Percentiles rank a stretch among this genome's conserved stretches.
Conservation (phyloP, 1,284 basidiomycete genomes). For the Trametes hirsuta region DNA sequence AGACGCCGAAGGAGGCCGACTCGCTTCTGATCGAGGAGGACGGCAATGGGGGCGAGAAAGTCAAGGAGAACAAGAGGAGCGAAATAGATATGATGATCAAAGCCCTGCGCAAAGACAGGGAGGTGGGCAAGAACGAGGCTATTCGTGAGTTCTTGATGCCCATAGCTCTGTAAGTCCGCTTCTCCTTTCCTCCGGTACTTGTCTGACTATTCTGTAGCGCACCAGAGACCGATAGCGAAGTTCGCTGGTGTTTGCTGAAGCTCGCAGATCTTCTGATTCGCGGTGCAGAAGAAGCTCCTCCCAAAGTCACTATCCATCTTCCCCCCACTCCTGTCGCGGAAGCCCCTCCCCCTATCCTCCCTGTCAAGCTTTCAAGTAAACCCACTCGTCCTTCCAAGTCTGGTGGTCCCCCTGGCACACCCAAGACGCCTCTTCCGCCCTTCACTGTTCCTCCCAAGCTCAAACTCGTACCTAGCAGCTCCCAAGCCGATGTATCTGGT, state of each 20-base stretch:
- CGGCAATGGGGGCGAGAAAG: conserved; percentile 70
- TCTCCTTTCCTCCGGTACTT: background rate
- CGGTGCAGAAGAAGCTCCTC: conserved; percentile 81
- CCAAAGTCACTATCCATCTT: conserved; percentile 84
- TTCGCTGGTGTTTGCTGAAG: conserved; percentile 91
- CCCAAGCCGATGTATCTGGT: conserved; percentile 29
- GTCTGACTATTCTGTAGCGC: conserved; percentile 47
- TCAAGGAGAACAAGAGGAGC: conserved; percentile 77
- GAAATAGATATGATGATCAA: conserved; percentile 84
- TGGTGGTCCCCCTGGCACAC: conserved; percentile 37
- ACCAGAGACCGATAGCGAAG: conserved; percentile 80
- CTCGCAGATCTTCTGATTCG: conserved; percentile 89
- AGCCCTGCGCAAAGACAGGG: conserved; percentile 80
- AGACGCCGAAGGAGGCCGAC: conserved; percentile 75
- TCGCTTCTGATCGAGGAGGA: conserved; percentile 84
- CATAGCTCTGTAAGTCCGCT: conserved; percentile 67
- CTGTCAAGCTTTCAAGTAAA: conserved; percentile 53
- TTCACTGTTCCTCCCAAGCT: conserved; percentile 55
- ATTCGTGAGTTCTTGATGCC: conserved; percentile 82
- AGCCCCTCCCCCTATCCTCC: conserved; percentile 52
- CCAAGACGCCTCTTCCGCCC: conserved; percentile 48
- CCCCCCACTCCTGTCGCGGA: conserved; percentile 78
- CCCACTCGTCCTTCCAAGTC: conserved; percentile 45
- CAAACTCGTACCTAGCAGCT: conserved; percentile 46
- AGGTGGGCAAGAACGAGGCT: conserved; percentile 83